Evolutionary conservation across 1,284 basidiomycete species (phyloP), one percentile per base, ranked within the genome.

Genomic region (Singerocomus inundabilis): DNA sequence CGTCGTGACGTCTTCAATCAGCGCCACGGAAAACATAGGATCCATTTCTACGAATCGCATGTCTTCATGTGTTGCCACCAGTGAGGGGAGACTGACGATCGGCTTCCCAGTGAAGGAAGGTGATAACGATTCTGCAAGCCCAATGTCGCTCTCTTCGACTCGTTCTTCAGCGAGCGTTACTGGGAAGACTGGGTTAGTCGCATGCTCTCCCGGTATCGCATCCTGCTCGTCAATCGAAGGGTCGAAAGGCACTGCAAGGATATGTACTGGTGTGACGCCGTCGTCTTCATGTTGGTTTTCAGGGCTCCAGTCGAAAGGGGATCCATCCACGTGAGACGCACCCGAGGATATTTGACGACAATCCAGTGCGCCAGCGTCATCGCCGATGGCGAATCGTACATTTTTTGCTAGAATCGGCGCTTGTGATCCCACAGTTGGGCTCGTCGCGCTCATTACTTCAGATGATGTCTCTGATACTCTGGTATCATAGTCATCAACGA

Each of bases 71-170:
- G 7, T n/a, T 5, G 28, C 6, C 24, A 44, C 30, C 33, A 49
- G 15, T 15, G 46, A 43, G 4, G 61, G 61, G 21, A 60, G 56
- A 16, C 63, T 59, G 18, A 60, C 42, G 21, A 51, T 38, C 24
- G 42, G 54, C 8, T 35, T 13, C 32, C 2, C 24, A 12, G 13
- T 7, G 3, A 25, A 36, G 5, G 31, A 37, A 35, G 46, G 44
- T 5, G 38, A 34, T 10, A 21, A 36, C 9, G 3, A 12, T 36
- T 38, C 46, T 8, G 9, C 29, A 26, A 38, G 6, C 6, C 8
- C 39, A 10, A 46, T 3, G 15, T 34, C 42, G 12, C 28, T 44
- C 32, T 38, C 43, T 29, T 43, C 37, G 13, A n/a, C 10, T 13
- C 5, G 18, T 6, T 42, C 36, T 32, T 39, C 33, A 3, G 9